Base-by-base conservation (phyloP, 352 stramenopile species). In the Globisporangium radiosum region DNA sequence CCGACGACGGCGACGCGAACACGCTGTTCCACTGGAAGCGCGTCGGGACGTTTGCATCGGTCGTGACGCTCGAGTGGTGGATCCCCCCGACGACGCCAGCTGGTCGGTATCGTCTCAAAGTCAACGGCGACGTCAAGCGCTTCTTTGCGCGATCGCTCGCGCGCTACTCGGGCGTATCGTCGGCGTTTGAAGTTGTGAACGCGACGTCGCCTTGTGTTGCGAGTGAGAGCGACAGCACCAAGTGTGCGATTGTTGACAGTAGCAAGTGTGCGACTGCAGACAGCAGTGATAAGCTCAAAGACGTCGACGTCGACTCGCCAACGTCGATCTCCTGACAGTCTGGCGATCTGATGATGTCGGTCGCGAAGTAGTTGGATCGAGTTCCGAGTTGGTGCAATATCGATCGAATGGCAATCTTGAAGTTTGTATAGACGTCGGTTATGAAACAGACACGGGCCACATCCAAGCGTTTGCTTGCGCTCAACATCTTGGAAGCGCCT, bases 1-100 rank as follows among this genome's bases (percentile, higher is more conserved):
- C 81, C 5, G 84, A 92, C 56, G 85, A 94, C 38, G 76, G 81
- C 36, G 78, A 91, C 25, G 64, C 62, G 0, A 82, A 88, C 56
- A 94, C 85, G 44, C 85, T 85, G 33, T 93, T 87, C 64, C 72
- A 72, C 53, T 94, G 85, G 85, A 60, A 71, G n/a, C 75, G 85
- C 0, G 70, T 78, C 47, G 85, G 85, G 1, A 81, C 82, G 5
- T 88, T 89, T 51, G 72, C 75, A 14, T 94, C 84, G 0, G 59
- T 82, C 6, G 76, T 86, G 19, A 87, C 75, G 15, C 69, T 94
- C 47, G 80, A 90, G 57, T 94, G 84, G 84, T 62, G 60, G 44
- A 85, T 94, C 44, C 66, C 81, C 7, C 57, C 69, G 57, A 49
- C 47, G 36, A 86, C 76, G 0, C 75, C 72, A 7, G 51, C 63